Percentiles rank a stretch among this genome's conserved stretches.
These are phyloP conservation scores for Russula sp. DNA, from an alignment of 768 basidiomycete species.

Conservation along the genomic window DNA sequence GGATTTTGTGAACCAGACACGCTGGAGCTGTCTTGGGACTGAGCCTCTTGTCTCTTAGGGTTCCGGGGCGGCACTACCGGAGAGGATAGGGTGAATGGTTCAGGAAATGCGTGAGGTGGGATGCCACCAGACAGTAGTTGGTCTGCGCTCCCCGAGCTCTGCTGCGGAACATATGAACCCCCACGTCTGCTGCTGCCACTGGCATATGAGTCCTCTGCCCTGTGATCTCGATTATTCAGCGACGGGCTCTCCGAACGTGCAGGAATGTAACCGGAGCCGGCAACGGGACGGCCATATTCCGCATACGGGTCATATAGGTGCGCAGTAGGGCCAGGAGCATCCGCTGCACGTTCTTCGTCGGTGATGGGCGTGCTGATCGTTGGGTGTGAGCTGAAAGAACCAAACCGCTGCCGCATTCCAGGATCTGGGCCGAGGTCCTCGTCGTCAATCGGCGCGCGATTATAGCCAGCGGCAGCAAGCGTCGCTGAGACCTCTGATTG, in stretches of 20 bases:
- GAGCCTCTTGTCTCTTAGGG: constrained; percentile 12
- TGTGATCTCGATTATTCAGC: constrained; percentile 32
- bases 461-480: constrained; percentile 66
- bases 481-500: constrained; percentile 71
- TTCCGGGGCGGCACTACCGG: constrained; percentile 24
- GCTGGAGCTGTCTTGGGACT: background rate
- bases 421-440: constrained; percentile 34
- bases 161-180: constrained; percentile 43
- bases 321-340: background rate
- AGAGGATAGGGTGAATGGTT: background rate
- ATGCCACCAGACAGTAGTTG: constrained; percentile 46
- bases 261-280: constrained; percentile 44
- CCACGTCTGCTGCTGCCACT: constrained; percentile 36
- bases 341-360: constrained; percentile 27
- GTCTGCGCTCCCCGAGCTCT: constrained; percentile 58
- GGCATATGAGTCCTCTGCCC: constrained; percentile 31
- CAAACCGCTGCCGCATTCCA: constrained; percentile 31
- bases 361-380: constrained; percentile 29
- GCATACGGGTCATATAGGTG: constrained; percentile 25
- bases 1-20: background rate
- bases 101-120: constrained; percentile 1
- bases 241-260: constrained; percentile 50
- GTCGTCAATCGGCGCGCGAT: constrained; percentile 61
- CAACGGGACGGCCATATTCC: constrained; percentile 28
- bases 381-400: constrained; percentile 30